Evolutionary conservation across 1,284 basidiomycete genomes (phyloP).

Genomic region (Leucoagaricus sp.): DNA sequence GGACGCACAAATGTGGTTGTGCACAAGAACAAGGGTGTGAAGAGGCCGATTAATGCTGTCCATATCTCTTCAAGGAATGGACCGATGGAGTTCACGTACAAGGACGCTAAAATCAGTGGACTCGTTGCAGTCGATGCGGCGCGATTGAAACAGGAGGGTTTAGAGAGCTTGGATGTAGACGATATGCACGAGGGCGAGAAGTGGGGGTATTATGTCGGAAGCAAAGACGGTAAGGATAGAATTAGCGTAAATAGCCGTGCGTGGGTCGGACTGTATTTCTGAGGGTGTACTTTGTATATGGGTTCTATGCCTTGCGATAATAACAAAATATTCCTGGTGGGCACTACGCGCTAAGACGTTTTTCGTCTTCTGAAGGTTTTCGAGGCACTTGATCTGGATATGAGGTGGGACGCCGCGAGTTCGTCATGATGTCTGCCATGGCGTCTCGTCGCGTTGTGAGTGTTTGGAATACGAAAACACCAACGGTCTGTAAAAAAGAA

Average conservation of each 20-base stretch:
- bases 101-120: slow-evolving; percentile 50
- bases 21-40: slow-evolving; percentile 36
- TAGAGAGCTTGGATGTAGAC: slow-evolving; percentile 13
- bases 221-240: slow-evolving; percentile 46
- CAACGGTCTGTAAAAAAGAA: slow-evolving; percentile 21
- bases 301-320: background rate
- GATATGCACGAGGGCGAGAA: slow-evolving; percentile 23
- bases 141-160: slow-evolving; percentile 22
- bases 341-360: slow-evolving; percentile 16
- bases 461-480: slow-evolving; percentile 25
- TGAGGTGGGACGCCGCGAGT: slow-evolving; percentile 10
- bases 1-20: slow-evolving; percentile 54
- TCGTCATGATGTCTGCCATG: slow-evolving; percentile 22
- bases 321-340: background rate
- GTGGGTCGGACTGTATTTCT: slow-evolving; percentile 58
- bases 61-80: slow-evolving; percentile 51
- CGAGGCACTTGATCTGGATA: background rate
- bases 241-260: slow-evolving; percentile 45
- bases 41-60: slow-evolving; percentile 46
- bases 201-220: slow-evolving; percentile 49
- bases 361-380: slow-evolving; percentile 10
- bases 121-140: slow-evolving; percentile 45
- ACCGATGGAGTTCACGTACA: slow-evolving; percentile 57
- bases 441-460: slow-evolving; percentile 25
- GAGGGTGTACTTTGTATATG: slow-evolving; percentile 9